A percentile compares a stretch with the other conserved stretches of the same genome.
Conservation (phyloP, 2,329 filamentous ascomycete species). For the Coniochaeta sp. region DNA sequence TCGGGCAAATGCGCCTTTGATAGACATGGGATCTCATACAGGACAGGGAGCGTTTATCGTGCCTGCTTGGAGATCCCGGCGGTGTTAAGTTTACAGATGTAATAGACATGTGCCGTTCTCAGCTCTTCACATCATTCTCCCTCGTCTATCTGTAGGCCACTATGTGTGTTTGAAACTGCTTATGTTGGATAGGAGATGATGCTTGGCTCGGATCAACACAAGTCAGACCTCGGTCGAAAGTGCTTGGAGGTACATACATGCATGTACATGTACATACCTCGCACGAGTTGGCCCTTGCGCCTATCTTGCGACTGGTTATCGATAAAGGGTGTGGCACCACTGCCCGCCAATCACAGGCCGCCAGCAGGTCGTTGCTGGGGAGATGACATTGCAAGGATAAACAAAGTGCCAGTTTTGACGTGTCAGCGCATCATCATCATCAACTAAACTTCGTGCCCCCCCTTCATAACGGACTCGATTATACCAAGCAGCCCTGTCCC, state of each 20-base stretch:
- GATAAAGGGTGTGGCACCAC: neutral
- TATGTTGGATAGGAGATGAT: too few relatives aligned
- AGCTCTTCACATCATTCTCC: neutral
- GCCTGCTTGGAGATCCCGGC: neutral
- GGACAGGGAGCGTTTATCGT: neutral
- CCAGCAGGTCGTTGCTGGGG: neutral
- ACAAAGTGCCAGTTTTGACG: neutral
- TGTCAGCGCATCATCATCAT: neutral
- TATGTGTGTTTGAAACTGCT: too few relatives aligned
- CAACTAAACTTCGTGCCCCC: neutral
- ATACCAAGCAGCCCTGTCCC: slow-evolving; percentile 1
- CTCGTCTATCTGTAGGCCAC: neutral
- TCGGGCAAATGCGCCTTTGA: neutral
- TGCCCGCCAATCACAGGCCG: neutral
- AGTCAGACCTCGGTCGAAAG: too few relatives aligned
- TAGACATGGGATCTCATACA: neutral
- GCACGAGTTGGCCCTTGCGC: neutral
- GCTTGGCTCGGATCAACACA: too few relatives aligned
- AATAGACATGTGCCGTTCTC: slow-evolving; percentile 1
- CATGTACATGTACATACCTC: too few relatives aligned
- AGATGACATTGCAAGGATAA: neutral
- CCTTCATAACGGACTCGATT: neutral
- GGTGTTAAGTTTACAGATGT: neutral
- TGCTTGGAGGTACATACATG: too few relatives aligned
- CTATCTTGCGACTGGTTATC: neutral